Conservation (phyloP, 2,329 filamentous ascomycete genomes). For the Aspergillus candidus region DNA sequence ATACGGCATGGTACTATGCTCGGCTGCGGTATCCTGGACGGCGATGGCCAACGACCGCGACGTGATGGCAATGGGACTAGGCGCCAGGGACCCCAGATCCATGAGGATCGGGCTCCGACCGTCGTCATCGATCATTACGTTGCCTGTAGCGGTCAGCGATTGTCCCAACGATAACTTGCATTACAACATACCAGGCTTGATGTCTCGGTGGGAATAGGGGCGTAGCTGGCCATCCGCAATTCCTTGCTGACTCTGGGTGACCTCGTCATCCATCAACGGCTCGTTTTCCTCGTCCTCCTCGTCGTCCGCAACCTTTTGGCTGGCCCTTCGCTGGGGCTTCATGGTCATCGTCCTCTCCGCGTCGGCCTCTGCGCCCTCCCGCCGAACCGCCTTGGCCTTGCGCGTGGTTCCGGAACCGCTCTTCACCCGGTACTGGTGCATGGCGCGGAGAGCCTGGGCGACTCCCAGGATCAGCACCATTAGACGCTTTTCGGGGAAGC, state of each 20-base stretch:
- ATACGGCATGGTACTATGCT: constrained; percentile 98
- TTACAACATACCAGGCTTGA: constrained; percentile 72
- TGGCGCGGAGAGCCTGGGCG: constrained; percentile 76
- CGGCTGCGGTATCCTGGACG: constrained; percentile 88
- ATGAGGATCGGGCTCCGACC: constrained; percentile 87
- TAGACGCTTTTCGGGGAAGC: constrained; percentile 78
- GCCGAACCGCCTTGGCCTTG: constrained; percentile 51
- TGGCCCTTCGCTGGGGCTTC: constrained; percentile 38
- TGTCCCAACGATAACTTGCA: background rate
- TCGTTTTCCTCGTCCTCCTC: constrained; percentile 71
- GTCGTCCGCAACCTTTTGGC: constrained; percentile 43
- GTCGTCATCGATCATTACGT: constrained; percentile 97
- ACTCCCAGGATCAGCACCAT: constrained; percentile 91
- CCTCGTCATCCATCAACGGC: constrained; percentile 76
- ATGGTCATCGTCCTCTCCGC: constrained; percentile 34
- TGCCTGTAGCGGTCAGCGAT: constrained; percentile 46
- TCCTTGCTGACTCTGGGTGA: constrained; percentile 60
- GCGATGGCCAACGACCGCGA: constrained; percentile 84
- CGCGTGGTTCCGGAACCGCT: constrained; percentile 48
- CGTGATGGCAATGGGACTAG: constrained; percentile 81
- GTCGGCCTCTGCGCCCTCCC: constrained; percentile 53
- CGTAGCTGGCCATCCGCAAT: constrained; percentile 62
- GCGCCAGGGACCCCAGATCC: constrained; percentile 89
- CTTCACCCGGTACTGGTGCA: constrained; percentile 79
- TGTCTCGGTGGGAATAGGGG: constrained; percentile 90